phyloP scores from a whole-genome alignment of 2,329 filamentous ascomycete genomes.

The Coleophoma eucalyptorum region DNA sequence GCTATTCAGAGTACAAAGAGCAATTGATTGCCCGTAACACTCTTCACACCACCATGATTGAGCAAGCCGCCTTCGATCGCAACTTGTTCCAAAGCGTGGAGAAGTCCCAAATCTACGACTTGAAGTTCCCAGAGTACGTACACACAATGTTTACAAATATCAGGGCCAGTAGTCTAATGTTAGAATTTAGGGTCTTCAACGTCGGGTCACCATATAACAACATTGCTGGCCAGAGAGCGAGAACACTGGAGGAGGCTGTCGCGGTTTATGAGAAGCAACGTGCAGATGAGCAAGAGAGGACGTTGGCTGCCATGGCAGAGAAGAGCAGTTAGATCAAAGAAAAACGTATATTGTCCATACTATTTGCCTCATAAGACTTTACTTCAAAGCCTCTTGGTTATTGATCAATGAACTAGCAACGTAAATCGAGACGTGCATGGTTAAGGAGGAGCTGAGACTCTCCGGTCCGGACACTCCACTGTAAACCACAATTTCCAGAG shows the following conservation, averaged over 20 bases:
- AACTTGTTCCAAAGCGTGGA: constrained; percentile 51
- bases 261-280: constrained; percentile 59
- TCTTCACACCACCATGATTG: constrained; percentile 55
- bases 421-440: too few species aligned
- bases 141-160: not conserved
- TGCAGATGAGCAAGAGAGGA: constrained; percentile 51
- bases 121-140: constrained; percentile 64
- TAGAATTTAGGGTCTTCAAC: constrained; percentile 55
- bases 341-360: constrained; percentile 16
- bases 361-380: not conserved
- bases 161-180: constrained; percentile 4
- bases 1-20: constrained; percentile 49
- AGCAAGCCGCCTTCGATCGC: constrained; percentile 59
- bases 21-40: constrained; percentile 52
- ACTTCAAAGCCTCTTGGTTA: too few species aligned
- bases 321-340: constrained; percentile 3
- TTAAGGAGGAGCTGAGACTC: too few species aligned
- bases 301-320: constrained; percentile 32
- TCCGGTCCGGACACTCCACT: too few species aligned
- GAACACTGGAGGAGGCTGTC: constrained; percentile 55
- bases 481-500: too few species aligned
- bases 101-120: constrained; percentile 41
- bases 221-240: constrained; percentile 51
- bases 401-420: too few species aligned
- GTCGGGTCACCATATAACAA: constrained; percentile 60